Percentiles rank a stretch among this genome's conserved stretches.
phyloP scores from a whole-genome alignment of 1,139 yeast species.

The Geotrichum siamense region DNA sequence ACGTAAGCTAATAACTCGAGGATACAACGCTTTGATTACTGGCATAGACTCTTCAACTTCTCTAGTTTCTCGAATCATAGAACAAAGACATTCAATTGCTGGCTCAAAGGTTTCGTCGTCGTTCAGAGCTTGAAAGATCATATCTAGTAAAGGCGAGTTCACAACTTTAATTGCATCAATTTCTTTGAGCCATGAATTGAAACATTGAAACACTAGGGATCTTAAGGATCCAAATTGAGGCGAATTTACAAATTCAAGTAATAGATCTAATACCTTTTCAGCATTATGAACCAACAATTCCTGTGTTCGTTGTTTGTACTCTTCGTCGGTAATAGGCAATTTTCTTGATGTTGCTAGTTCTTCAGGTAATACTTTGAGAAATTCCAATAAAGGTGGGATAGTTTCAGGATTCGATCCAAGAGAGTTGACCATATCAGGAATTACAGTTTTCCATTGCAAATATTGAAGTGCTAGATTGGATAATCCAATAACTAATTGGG shows the following conservation, averaged over 20 bases:
- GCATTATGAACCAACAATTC: slow-evolving; percentile 62
- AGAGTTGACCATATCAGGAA: slow-evolving; percentile 55
- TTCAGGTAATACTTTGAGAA: slow-evolving; percentile 82
- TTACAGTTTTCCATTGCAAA: slow-evolving; percentile 62
- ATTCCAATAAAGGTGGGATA: slow-evolving; percentile 54
- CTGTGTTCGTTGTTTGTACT: slow-evolving; percentile 56
- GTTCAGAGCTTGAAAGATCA: slow-evolving; percentile 62
- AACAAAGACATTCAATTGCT: slow-evolving; percentile 78
- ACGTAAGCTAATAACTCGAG: slow-evolving; percentile 56
- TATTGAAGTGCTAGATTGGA: slow-evolving; percentile 78
- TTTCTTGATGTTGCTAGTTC: slow-evolving; percentile 74
- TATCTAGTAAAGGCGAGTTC: slow-evolving; percentile 52
- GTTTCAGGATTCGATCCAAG: slow-evolving; percentile 39
- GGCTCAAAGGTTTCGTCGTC: slow-evolving; percentile 70
- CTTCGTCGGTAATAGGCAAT: slow-evolving; percentile 75
- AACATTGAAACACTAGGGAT: slow-evolving; percentile 56
- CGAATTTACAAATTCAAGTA: slow-evolving; percentile 39
- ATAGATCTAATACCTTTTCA: slow-evolving; percentile 55
- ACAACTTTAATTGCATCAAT: slow-evolving; percentile 64
- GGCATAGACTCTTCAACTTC: slow-evolving; percentile 49
- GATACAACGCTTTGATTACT: slow-evolving; percentile 59
- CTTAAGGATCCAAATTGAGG: slow-evolving; percentile 33
- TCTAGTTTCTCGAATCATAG: slow-evolving; percentile 72
- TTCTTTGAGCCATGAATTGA: slow-evolving; percentile 86
- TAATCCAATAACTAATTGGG: slow-evolving; percentile 73